Evolutionary conservation across 306 rosid genomes (phyloP).

Genomic region (Quercus glauca): DNA sequence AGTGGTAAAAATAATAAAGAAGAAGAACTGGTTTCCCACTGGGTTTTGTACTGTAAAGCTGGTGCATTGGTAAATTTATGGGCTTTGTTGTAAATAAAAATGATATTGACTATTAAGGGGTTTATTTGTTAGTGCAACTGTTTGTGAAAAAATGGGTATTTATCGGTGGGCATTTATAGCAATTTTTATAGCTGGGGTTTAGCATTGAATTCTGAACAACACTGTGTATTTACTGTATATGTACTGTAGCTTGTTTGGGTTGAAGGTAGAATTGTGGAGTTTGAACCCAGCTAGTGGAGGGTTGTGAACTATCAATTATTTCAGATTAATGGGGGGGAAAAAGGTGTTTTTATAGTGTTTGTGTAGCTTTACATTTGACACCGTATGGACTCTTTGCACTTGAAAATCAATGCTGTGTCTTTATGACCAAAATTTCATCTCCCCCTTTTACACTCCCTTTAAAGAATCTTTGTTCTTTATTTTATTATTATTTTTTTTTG

Average conservation of each 20-base stretch:
- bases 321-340: not conserved
- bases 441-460: too few relatives aligned
- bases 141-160: not conserved
- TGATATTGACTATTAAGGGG: not conserved
- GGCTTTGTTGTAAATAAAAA: not conserved
- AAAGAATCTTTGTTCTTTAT: too few relatives aligned
- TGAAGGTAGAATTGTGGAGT: not conserved
- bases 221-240: not conserved
- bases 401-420: not conserved
- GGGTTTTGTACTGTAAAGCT: not conserved
- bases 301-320: not conserved
- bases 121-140: not conserved
- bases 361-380: not conserved
- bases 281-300: not conserved
- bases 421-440: too few relatives aligned
- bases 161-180: not conserved
- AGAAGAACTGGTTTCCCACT: not conserved
- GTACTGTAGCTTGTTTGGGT: too few relatives aligned
- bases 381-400: not conserved
- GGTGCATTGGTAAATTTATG: not conserved
- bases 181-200: not conserved
- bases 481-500: too few relatives aligned
- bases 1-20: too few relatives aligned
- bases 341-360: not conserved
- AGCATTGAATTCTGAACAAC: not conserved